phyloP scores from a whole-genome alignment of 2,329 filamentous ascomycete species.

The Plectosphaerella cucumerina region DNA sequence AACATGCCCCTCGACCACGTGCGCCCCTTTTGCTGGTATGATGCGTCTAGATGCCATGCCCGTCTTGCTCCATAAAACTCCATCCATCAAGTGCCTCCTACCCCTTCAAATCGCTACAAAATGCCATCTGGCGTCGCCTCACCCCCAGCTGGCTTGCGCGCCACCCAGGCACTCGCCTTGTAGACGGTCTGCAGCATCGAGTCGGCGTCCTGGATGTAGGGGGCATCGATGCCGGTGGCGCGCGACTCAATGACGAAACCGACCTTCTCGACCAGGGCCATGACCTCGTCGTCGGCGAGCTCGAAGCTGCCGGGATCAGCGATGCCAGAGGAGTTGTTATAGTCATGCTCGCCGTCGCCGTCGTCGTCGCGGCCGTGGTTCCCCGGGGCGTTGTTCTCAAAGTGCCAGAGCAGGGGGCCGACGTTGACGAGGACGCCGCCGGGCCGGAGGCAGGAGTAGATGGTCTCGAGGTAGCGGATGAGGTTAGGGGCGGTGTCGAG shows the following conservation, averaged over 20 bases:
- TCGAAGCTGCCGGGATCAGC: constrained; percentile 89
- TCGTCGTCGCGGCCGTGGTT: constrained; percentile 49
- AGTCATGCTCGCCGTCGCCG: constrained; percentile 45
- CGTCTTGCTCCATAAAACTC: too few species aligned
- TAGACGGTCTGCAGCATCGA: constrained; percentile 89
- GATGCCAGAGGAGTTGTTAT: constrained; percentile 59
- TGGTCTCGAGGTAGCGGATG: constrained; percentile 82
- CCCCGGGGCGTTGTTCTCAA: constrained; percentile 68
- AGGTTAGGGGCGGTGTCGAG: constrained; percentile 95
- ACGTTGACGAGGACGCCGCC: constrained; percentile 86
- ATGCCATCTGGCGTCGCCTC: not conserved
- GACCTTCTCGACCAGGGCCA: constrained; percentile 66
- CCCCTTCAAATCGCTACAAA: not conserved
- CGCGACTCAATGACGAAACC: constrained; percentile 72
- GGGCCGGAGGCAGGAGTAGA: constrained; percentile 69
- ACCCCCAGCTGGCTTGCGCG: constrained; percentile 55
- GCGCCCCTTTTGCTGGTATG: not conserved
- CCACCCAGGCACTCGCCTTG: constrained; percentile 78
- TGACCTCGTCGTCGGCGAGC: constrained; percentile 82
- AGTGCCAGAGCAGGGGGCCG: constrained; percentile 93
- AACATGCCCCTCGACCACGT: not conserved
- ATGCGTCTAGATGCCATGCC: not conserved
- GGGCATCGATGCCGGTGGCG: constrained; percentile 58
- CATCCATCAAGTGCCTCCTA: not conserved
- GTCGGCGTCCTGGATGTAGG: constrained; percentile 80